Evolutionary conservation across 2,329 filamentous ascomycete genomes (phyloP).

Genomic region (Phoma sp.): DNA sequence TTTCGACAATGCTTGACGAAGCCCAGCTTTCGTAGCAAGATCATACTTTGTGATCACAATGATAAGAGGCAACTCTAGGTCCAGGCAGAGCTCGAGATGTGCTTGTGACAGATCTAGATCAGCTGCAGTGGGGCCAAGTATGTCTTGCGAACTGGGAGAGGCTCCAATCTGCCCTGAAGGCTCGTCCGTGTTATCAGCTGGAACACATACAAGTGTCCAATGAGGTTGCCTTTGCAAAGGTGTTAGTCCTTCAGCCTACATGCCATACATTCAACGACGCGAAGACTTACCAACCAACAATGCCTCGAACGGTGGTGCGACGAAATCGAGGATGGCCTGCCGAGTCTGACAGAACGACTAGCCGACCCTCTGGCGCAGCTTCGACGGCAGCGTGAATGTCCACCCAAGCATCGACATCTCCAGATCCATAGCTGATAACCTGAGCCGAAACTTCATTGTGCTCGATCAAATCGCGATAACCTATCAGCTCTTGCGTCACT

Average conservation of each 20-base stretch:
- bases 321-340: slow-evolving; percentile 89
- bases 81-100: slow-evolving; percentile 84
- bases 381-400: slow-evolving; percentile 86
- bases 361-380: slow-evolving; percentile 69
- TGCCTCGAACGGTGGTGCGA: slow-evolving; percentile 82
- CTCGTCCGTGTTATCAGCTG: slow-evolving; percentile 73
- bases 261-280: no score
- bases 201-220: slow-evolving; percentile 88
- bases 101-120: slow-evolving; percentile 76
- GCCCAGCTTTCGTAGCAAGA: slow-evolving; percentile 72
- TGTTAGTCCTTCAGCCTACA: background rate
- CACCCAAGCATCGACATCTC: slow-evolving; percentile 89
- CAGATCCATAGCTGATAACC: slow-evolving; percentile 83
- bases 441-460: slow-evolving; percentile 32
- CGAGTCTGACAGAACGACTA: slow-evolving; percentile 90
- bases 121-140: slow-evolving; percentile 57
- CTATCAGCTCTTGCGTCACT: slow-evolving; percentile 90
- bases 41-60: slow-evolving; percentile 93
- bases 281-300: slow-evolving; percentile 76
- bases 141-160: slow-evolving; percentile 59
- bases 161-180: slow-evolving; percentile 49
- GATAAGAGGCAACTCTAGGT: slow-evolving; percentile 76
- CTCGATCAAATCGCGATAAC: slow-evolving; percentile 63
- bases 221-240: slow-evolving; percentile 67
- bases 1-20: slow-evolving; percentile 74